Evolutionary conservation across 805 yeast genomes (phyloP), one percentile per base, ranked within the genome.

Genomic region (Pichia scutulata): DNA sequence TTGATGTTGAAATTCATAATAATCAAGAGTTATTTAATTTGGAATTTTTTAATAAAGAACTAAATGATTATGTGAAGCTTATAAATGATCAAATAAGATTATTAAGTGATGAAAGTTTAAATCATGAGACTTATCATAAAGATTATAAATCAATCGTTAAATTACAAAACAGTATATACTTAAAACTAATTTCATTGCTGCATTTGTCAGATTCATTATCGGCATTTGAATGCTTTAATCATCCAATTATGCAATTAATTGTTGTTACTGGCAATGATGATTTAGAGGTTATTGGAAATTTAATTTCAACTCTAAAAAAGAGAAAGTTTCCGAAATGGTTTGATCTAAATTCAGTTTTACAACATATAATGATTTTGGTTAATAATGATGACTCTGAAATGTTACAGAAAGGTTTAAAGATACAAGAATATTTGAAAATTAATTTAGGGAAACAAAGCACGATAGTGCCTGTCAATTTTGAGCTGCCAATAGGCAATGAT

Each of bases 141-240:
- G 41, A 50, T 19, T 43, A 46, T 33, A 14, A n/a, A 0, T 14
- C 12, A 6, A 49, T 46, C 14, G 39, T 28, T 21, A 42, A 23
- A 10, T 44, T 77, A 40, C 72, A 71, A 47, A 71, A 71, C 48
- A 71, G 78, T 4, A 66, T 82, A 10, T 87, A 83, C 61, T 68
- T 78, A 53, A 77, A 75, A 47, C 73, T 81, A 55, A 73, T 85
- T 56, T 73, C 81, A 28, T 76, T 80, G 55, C 60, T 85, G 41
- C 69, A 85, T 8, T 74, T 88, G 4, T 73, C 84, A 13, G 74
- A 78, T 14, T 74, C 75, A 8, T 67, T 86, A 9, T 80, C 87
- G 2, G 82, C 92, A 2, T 88, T 86, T 62, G 97, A 92, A 64
- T 82, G 89, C 6, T 82, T 89, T 64, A 82, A 86, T 56, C 97